phyloP scores from a whole-genome alignment of 192 early-diverging fungal species.

The Phlyctochytrium planicorne region DNA sequence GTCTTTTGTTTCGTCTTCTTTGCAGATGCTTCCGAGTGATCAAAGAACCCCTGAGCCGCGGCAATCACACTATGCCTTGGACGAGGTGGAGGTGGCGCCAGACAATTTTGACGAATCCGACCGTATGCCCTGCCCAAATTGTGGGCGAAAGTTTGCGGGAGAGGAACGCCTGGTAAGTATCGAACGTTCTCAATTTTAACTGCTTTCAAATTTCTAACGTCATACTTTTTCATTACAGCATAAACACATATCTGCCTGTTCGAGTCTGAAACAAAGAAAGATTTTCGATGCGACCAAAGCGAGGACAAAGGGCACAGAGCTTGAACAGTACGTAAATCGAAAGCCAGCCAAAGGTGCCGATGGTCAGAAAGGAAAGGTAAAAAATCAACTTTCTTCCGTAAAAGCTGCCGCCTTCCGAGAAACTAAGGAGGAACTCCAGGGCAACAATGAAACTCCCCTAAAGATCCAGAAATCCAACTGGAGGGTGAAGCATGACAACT shows the following conservation, averaged over 20 bases:
- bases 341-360: slow-evolving; percentile 4
- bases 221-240: slow-evolving; percentile 27
- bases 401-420: background rate
- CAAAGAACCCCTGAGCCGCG: background rate
- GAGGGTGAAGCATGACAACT: slow-evolving; percentile 48
- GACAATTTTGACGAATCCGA: background rate
- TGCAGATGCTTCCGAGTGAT: background rate
- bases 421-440: no score
- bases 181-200: background rate
- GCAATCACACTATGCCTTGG: background rate
- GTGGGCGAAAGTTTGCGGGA: slow-evolving; percentile 49
- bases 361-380: slow-evolving; percentile 8
- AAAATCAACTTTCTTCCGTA: slow-evolving; percentile 2
- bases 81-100: background rate
- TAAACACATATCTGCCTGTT: slow-evolving; percentile 45
- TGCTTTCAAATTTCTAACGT: background rate
- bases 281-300: slow-evolving; percentile 49
- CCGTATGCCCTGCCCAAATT: slow-evolving; percentile 37
- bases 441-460: background rate
- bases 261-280: slow-evolving; percentile 40
- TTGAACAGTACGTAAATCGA: slow-evolving; percentile 46
- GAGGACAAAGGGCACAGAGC: slow-evolving; percentile 50
- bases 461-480: slow-evolving; percentile 40
- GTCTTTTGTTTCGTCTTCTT: slow-evolving; percentile 11
- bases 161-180: slow-evolving; percentile 38